Conservation (phyloP, 139 green algal genomes). For the Micromonas pusilla region DNA sequence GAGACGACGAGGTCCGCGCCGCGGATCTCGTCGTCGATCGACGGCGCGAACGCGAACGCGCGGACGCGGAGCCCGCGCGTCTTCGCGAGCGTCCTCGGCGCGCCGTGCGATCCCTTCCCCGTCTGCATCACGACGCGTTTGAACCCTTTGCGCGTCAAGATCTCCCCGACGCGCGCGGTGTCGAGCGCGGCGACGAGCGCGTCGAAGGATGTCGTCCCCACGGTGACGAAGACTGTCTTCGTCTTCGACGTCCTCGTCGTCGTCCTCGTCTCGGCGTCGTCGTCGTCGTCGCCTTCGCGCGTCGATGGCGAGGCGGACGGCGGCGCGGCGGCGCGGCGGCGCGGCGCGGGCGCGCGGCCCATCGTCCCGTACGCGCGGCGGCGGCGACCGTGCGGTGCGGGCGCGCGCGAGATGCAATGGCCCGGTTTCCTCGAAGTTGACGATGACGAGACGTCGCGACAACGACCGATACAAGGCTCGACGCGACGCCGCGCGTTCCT, state of each 20-base stretch:
- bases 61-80: conserved; percentile 8
- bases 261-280: neutral
- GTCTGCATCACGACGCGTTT: conserved; percentile 27
- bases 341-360: too few species aligned
- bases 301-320: too few species aligned
- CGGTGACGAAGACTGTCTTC: conserved; percentile 38
- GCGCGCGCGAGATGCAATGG: too few species aligned
- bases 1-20: conserved; percentile 33
- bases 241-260: neutral
- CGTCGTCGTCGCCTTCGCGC: too few species aligned
- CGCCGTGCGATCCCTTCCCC: conserved; percentile 27
- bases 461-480: too few species aligned
- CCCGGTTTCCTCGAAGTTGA: too few species aligned
- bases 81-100: neutral
- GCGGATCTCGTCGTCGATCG: conserved; percentile 21
- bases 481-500: too few species aligned
- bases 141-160: conserved; percentile 31
- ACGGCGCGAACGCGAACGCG: conserved; percentile 28
- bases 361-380: too few species aligned
- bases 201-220: conserved; percentile 45
- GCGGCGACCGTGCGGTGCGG: too few species aligned
- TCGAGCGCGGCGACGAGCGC: conserved; percentile 35
- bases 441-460: too few species aligned
- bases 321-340: too few species aligned
- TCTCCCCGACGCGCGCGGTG: neutral